Evolutionary conservation across 73 alveolate species (phyloP), one percentile per base, ranked within the genome.

Genomic region (Paramecium biaurelia): DNA sequence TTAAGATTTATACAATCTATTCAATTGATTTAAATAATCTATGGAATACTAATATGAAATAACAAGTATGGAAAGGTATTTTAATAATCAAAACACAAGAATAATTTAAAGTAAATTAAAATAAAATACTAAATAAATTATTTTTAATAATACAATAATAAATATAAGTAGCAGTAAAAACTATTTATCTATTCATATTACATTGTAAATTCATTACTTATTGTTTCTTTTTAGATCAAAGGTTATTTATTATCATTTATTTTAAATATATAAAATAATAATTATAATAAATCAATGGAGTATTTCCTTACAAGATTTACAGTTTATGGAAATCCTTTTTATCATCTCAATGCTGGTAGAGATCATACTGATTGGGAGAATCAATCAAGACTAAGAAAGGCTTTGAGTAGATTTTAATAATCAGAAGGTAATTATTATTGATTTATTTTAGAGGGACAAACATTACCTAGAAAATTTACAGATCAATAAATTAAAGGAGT

Each of bases 241-340:
- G n/a, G n/a, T n/a, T n/a, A 12, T 4, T 53, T 53, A 4, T n/a
- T 18, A 53, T 18, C 68, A 53, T 15, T 15, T 53, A 53, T 53
- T 53, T 18, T 53, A 18, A 47, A 53, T 53, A 53, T 53, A 53
- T 53, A 53, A 53, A 53, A 18, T 53, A 53, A 18, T 53, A 35
- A 34, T 72, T 15, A 34, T 72, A 34, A 72, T 72, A 72, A 47
- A 34, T 34, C 38, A 72, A 72, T 72, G 86, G 86, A 72, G 86
- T 72, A 38, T 23, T 34, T 72, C 35, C 24, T 72, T 14, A 28
- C 58, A 18, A 72, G 86, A 72, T 72, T 9, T 35, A 72, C 86
- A 35, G 38, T 35, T 37, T 72, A 34, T 37, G 86, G 86, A 35
- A 72, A 18, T 35, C 86, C 86, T 4, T 72, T 72, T 42, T 38